Base-by-base conservation (phyloP, 1,139 yeast genomes). In the Yamadazyma pseudoaaseri region DNA sequence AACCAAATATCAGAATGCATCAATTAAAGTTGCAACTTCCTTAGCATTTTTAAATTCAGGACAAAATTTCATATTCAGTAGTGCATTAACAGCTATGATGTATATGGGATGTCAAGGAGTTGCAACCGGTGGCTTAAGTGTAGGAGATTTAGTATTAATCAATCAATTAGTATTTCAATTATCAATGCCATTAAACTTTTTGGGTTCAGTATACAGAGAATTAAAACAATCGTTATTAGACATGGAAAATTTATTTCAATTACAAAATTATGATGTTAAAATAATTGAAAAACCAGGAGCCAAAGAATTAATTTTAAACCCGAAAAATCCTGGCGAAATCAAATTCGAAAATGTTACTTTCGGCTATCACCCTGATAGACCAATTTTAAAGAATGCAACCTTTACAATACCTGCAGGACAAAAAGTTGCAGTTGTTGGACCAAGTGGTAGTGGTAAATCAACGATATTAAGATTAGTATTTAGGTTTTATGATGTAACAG, bases 61-160 rank as follows among this genome's bases (percentile, higher is more conserved):
- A 4, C 99, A 92, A 60, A 90, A 86, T 56, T 55, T 89, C 35
- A 92, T 92, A 20, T 92, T 94, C 60, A 86, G 97, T 0, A 62
- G 86, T 25, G 97, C 98, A 1, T 67, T 94, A 46, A 92, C 98
- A 1, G 89, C 83, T 2, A 92, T 94, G 95, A 94, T 92, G 98
- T 92, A 86, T 57, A 82, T 92, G 96, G 97, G 97, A n/a, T 89
- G 97, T 51, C 79, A 80, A 39, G 97, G 97, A 20, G 95, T 92
- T 10, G 80, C 89, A 9, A 62, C 75, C 3, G 97, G 97, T 0
- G 62, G 78, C 1, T 67, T 92, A 39, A 83, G 95, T 2, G 97
- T 94, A 12, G 99, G 99, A 44, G 98, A 92, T 56, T 69, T 92
- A 52, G 98, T 92, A n/a, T 70, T 94, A 43, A 90, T 92, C 44